A percentile compares a stretch with the other conserved stretches of the same genome.
Evolutionary conservation across 805 yeast genomes (phyloP).

Genomic region (Candida glaebosa): DNA sequence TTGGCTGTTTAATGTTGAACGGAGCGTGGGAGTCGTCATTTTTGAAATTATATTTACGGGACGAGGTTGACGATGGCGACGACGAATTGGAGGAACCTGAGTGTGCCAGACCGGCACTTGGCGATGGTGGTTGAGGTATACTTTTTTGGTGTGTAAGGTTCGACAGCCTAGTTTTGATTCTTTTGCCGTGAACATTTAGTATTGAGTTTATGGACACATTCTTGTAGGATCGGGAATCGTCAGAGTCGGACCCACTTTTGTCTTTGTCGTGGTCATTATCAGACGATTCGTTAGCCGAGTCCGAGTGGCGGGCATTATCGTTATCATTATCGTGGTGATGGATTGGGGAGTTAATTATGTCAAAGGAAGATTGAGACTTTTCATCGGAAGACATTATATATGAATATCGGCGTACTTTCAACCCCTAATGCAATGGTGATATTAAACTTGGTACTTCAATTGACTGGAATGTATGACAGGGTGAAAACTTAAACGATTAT

Average conservation of each 20-base stretch:
- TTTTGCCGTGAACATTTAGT: slow-evolving; percentile 6
- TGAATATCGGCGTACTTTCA: no score
- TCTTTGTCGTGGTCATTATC: neutral
- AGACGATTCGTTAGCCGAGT: neutral
- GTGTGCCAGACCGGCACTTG: neutral
- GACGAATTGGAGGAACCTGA: neutral
- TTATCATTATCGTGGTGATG: neutral
- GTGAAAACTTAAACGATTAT: neutral
- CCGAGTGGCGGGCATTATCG: neutral
- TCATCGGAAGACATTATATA: neutral
- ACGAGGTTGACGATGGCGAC: neutral
- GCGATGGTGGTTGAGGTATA: slow-evolving; percentile 5
- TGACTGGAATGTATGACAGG: neutral
- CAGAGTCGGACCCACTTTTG: neutral
- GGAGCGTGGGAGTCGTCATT: neutral
- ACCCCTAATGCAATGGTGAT: neutral
- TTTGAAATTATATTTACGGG: neutral
- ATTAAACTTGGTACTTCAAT: neutral
- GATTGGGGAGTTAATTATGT: neutral
- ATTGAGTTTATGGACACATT: slow-evolving; percentile 15
- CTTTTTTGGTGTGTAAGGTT: neutral
- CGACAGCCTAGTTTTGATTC: slow-evolving; percentile 2
- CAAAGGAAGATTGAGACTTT: neutral
- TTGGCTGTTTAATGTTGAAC: neutral
- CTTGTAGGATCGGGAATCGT: slow-evolving; percentile 8